These are phyloP conservation scores for Strobilomyces confusus DNA, from an alignment of 768 basidiomycete genomes.

Conservation along the genomic window DNA sequence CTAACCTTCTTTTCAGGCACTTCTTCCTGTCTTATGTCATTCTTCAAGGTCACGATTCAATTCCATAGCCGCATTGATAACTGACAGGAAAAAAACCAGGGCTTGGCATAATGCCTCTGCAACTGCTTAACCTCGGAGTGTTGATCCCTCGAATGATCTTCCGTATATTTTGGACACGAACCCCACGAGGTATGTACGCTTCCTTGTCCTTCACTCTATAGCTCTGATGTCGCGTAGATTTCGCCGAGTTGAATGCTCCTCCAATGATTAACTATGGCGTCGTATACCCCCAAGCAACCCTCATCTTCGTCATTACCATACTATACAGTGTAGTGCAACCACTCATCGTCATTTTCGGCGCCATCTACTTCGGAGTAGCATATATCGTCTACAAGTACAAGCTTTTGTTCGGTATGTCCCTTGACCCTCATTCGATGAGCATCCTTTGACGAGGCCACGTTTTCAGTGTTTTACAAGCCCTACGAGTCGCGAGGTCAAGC, in stretches of 20 bases:
- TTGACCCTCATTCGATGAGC: background rate
- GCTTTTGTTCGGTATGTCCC: slow-evolving; percentile 77
- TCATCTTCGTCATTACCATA: slow-evolving; percentile 93
- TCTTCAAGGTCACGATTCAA: slow-evolving; percentile 55
- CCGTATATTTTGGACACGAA: slow-evolving; percentile 76
- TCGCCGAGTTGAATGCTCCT: slow-evolving; percentile 93
- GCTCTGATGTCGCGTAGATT: slow-evolving; percentile 52
- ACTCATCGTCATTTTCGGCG: slow-evolving; percentile 90
- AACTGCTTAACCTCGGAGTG: slow-evolving; percentile 88
- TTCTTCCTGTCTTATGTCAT: slow-evolving; percentile 86
- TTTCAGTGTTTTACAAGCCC: slow-evolving; percentile 92
- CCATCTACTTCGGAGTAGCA: slow-evolving; percentile 91
- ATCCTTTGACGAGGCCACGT: background rate
- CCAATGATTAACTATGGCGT: slow-evolving; percentile 98
- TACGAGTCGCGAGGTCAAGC: slow-evolving; percentile 97
- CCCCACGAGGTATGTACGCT: slow-evolving; percentile 71
- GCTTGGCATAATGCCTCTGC: slow-evolving; percentile 92
- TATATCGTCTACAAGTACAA: slow-evolving; percentile 99
- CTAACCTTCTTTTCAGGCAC: slow-evolving; percentile 41
- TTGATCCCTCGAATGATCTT: slow-evolving; percentile 75
- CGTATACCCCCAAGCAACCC: slow-evolving; percentile 94
- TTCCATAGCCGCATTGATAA: background rate
- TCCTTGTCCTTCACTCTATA: background rate
- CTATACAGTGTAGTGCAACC: slow-evolving; percentile 96
- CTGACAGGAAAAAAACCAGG: slow-evolving; percentile 39